Percentiles rank a stretch among this genome's conserved stretches.
Evolutionary conservation across 352 stramenopile genomes (phyloP).

Genomic region (Pseudoperonospora humuli): DNA sequence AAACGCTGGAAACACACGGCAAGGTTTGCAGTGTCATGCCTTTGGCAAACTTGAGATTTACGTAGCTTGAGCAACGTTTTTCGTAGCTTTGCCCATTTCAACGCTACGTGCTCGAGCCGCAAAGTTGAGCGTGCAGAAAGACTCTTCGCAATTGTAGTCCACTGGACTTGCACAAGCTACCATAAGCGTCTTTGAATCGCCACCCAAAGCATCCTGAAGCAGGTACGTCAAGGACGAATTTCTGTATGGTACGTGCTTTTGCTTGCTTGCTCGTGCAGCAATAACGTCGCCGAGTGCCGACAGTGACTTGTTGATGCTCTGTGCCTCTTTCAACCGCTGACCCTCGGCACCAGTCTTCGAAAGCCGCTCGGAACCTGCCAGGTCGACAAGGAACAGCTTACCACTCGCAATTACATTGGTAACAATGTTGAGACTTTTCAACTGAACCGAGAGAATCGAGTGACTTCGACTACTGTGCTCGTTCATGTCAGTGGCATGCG

Average conservation of each 20-base stretch:
- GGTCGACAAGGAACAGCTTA: constrained; percentile 85
- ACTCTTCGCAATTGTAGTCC: constrained; percentile 89
- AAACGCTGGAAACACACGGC: background rate
- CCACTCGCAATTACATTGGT: constrained; percentile 60
- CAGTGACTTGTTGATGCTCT: constrained; percentile 93
- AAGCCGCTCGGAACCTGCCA: constrained; percentile 83
- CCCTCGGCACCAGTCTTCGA: constrained; percentile 85
- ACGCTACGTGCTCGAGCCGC: constrained; percentile 76
- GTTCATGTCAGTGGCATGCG: constrained; percentile 85
- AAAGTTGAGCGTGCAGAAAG: constrained; percentile 92
- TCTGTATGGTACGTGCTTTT: constrained; percentile 91
- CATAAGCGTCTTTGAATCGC: constrained; percentile 92
- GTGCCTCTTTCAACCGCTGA: constrained; percentile 84
- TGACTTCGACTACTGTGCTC: constrained; percentile 85
- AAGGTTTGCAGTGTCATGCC: background rate
- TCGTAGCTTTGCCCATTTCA: constrained; percentile 86
- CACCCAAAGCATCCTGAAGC: constrained; percentile 87
- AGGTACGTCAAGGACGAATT: constrained; percentile 93
- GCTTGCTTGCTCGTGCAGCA: constrained; percentile 74
- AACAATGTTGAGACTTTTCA: constrained; percentile 79
- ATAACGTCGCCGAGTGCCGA: constrained; percentile 97
- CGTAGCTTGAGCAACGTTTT: constrained; percentile 54
- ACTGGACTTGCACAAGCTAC: constrained; percentile 85
- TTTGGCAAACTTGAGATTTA: constrained; percentile 4
- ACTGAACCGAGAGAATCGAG: constrained; percentile 81